Conservation (phyloP, 306 rosid genomes). For the Gillenia trifoliata region DNA sequence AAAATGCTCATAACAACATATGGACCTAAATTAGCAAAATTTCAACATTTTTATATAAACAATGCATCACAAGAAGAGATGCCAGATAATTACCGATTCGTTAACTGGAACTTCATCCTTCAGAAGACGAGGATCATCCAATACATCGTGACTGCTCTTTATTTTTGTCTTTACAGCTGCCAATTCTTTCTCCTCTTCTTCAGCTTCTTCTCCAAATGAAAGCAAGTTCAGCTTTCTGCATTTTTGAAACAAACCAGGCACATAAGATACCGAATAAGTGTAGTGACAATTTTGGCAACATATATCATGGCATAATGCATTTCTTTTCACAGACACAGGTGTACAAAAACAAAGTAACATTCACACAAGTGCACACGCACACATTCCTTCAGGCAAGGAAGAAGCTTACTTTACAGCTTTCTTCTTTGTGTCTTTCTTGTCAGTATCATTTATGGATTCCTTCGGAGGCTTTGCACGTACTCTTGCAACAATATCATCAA, state of each 20-base stretch:
- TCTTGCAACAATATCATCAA: slow-evolving; percentile 84
- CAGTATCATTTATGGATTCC: slow-evolving; percentile 39
- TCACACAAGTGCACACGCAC: background rate
- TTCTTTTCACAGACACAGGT: background rate
- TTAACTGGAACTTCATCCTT: slow-evolving; percentile 43
- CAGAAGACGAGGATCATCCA: slow-evolving; percentile 95
- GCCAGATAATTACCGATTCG: slow-evolving; percentile 45
- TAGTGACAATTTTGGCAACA: background rate
- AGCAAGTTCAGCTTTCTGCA: slow-evolving; percentile 80
- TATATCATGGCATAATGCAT: background rate
- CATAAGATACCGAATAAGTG: background rate
- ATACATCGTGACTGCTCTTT: slow-evolving; percentile 93
- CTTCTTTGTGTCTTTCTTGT: slow-evolving; percentile 55
- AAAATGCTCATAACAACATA: background rate
- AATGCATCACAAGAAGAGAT: slow-evolving; percentile 8
- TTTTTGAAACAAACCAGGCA: slow-evolving; percentile 13
- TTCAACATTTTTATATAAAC: slow-evolving; percentile 10
- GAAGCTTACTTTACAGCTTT: slow-evolving; percentile 75
- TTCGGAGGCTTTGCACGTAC: slow-evolving; percentile 32
- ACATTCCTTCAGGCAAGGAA: background rate
- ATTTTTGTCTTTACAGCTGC: slow-evolving; percentile 74
- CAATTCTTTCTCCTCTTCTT: slow-evolving; percentile 88
- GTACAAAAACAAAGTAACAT: background rate
- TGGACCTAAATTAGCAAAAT: slow-evolving; percentile 5
- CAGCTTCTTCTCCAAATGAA: slow-evolving; percentile 96